Evolutionary conservation across 352 stramenopile species (phyloP), one percentile per base, ranked within the genome.

Genomic region (Globisporangium splendens): DNA sequence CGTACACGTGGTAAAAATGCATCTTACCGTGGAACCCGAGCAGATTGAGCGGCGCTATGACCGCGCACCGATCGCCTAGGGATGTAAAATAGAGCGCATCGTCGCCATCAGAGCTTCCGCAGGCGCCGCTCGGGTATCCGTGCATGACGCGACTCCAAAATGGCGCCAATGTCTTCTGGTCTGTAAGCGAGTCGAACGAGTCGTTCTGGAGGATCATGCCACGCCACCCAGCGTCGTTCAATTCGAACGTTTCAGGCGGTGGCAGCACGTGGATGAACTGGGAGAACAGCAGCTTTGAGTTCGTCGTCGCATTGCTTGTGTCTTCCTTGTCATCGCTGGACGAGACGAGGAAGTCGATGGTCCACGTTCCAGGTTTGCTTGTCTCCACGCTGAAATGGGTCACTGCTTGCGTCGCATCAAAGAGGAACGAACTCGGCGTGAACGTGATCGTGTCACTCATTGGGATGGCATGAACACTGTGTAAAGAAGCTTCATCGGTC

Each of bases 1-100:
- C 81, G 47, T 91, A 91, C 33, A 85, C 31, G 44, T 89, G 80
- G 8, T 73, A 66, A 46, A 91, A 91, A 47, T 86, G 68, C 57
- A 91, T 75, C 39, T 77, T 77, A 0, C 73, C 75, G 47, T 88
- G 66, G 35, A 89, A 86, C 1, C 81, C 81, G 21, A 64, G 46
- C 33, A 91, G 51, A 24, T 71, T 63, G 8, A 88, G 48, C 15
- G 73, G 62, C 1, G 71, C 57, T 6, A 79, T 91, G 24, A 70
- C 56, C 6, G 73, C 81, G 8, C 65, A 66, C 10, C 81, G 81
- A 24, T 87, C 69, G 0, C 75, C 79, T 0, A 88, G 54, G 0
- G 79, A 69, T 8, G 79, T 89, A 48, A 91, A 91, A 39, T 89
- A 86, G 8, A 91, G 55, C 3, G 81, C 70, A 21, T 66, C 69